Evolutionary conservation across 1,284 basidiomycete genomes (phyloP).

Genomic region (Phlebopus sp.): DNA sequence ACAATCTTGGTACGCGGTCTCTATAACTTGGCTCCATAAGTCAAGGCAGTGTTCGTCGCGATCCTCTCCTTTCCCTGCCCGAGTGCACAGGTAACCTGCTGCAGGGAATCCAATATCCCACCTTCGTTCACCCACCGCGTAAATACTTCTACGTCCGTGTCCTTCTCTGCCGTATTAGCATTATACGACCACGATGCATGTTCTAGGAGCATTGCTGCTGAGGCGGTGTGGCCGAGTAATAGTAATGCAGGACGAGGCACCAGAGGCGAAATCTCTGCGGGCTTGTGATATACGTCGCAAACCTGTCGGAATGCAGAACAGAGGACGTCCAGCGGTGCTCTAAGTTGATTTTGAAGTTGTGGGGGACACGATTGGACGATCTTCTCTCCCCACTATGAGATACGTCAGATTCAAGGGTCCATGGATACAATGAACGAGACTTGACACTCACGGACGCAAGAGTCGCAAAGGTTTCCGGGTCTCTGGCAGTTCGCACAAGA

Average conservation of each 20-base stretch:
- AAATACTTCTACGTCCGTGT: constrained; percentile 52
- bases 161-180: constrained; percentile 31
- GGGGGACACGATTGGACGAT: constrained; percentile 43
- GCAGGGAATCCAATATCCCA: constrained; percentile 40
- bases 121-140: constrained; percentile 57
- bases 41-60: constrained; percentile 31
- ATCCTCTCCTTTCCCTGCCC: constrained; percentile 29
- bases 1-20: too few species aligned
- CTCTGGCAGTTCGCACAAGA: constrained; percentile 52
- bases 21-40: constrained; percentile 21
- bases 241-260: constrained; percentile 55
- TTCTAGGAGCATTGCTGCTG: constrained; percentile 57
- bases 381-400: constrained; percentile 49
- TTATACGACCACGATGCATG: constrained; percentile 59
- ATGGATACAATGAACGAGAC: not conserved
- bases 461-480: constrained; percentile 35
- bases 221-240: constrained; percentile 51
- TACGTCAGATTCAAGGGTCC: constrained; percentile 4
- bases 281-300: constrained; percentile 13
- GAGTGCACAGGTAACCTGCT: constrained; percentile 40
- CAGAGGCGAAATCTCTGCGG: constrained; percentile 37
- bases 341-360: constrained; percentile 27
- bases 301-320: constrained; percentile 34
- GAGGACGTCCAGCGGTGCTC: constrained; percentile 32
- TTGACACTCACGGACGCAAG: constrained; percentile 35